A percentile compares a stretch with the other conserved stretches of the same genome.
phyloP scores from a whole-genome alignment of 257 asterid genomes.

The Vinca minor region DNA sequence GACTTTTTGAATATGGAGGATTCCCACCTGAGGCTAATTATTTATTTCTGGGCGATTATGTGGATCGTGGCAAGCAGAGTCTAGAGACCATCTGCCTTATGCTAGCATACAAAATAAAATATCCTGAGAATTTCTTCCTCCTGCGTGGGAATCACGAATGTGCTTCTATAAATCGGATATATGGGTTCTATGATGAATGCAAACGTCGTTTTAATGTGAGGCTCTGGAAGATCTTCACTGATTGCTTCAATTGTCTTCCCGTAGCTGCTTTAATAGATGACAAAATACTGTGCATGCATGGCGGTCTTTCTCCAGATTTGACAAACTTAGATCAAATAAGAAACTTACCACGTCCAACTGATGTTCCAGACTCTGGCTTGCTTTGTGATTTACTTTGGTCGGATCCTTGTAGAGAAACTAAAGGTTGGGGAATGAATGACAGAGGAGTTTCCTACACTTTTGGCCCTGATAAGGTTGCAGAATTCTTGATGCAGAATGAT shows the following conservation, averaged over 20 bases:
- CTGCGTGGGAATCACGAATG: conserved; percentile 70
- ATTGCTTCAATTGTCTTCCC: conserved; percentile 69
- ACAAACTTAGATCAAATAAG: conserved; percentile 60
- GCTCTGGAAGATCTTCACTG: conserved; percentile 62
- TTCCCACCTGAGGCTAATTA: conserved; percentile 75
- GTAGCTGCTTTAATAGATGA: conserved; percentile 72
- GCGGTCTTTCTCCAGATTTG: conserved; percentile 72
- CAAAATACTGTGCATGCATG: conserved; percentile 73
- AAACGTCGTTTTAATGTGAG: conserved; percentile 62
- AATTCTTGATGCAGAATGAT: conserved; percentile 68
- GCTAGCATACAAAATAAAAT: conserved; percentile 68
- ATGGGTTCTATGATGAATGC: conserved; percentile 70
- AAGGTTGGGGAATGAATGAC: conserved; percentile 81
- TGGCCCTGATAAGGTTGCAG: conserved; percentile 76
- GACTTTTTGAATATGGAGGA: conserved; percentile 65
- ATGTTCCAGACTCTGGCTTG: conserved; percentile 67
- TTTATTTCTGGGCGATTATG: conserved; percentile 65
- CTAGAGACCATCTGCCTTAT: conserved; percentile 67
- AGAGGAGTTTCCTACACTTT: conserved; percentile 70
- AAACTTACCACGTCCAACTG: conserved; percentile 58
- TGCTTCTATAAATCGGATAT: conserved; percentile 66
- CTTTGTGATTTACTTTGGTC: conserved; percentile 77
- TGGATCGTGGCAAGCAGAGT: conserved; percentile 73
- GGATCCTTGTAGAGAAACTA: conserved; percentile 62
- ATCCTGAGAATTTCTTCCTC: conserved; percentile 68